Evolutionary conservation across 257 asterid species (phyloP).

Genomic region (Solanum piurae): DNA sequence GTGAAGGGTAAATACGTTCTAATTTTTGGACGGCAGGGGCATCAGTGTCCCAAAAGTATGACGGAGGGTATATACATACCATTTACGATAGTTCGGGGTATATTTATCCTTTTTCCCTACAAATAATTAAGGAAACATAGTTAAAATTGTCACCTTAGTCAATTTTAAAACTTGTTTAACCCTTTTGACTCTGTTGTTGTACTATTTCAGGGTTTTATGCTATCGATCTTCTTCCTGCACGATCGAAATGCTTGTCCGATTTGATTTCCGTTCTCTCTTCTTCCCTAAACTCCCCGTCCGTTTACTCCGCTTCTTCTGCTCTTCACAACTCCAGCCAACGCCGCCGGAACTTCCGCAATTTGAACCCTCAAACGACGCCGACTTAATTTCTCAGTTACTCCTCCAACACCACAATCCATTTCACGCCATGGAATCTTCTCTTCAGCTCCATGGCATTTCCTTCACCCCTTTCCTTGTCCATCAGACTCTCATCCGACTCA

Average conservation of each 20-base stretch:
- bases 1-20: too few species aligned
- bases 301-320: background rate
- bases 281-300: background rate
- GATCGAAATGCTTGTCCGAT: background rate
- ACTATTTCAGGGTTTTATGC: background rate
- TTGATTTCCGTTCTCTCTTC: background rate
- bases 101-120: too few species aligned
- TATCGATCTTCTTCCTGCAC: background rate
- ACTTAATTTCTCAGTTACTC: slow-evolving; percentile 50
- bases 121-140: too few species aligned
- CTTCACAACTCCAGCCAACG: background rate
- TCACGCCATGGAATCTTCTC: slow-evolving; percentile 79
- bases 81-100: too few species aligned
- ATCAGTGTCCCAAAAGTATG: too few species aligned
- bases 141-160: too few species aligned
- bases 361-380: slow-evolving; percentile 59
- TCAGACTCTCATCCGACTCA: slow-evolving; percentile 75
- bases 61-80: too few species aligned
- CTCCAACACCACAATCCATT: slow-evolving; percentile 83
- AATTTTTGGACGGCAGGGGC: too few species aligned
- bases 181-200: background rate
- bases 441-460: slow-evolving; percentile 61
- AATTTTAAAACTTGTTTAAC: too few species aligned
- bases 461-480: slow-evolving; percentile 48
- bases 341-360: slow-evolving; percentile 34